Base-by-base conservation (phyloP, 2,329 filamentous ascomycete genomes). In the Apiospora kogelbergensis region DNA sequence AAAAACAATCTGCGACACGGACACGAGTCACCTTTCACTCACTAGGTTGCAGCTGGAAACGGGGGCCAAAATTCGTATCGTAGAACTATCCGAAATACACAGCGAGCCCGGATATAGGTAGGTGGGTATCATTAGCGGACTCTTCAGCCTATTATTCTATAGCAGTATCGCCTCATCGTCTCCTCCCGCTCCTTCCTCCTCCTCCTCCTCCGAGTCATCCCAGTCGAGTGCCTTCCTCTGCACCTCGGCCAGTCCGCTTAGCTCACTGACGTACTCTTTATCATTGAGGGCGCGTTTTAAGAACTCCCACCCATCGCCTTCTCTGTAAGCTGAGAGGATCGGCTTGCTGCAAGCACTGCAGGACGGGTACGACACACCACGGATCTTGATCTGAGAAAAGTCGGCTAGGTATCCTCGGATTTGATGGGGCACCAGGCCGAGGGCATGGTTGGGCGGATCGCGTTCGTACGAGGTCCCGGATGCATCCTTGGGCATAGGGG, bases 311-410 rank as follows among this genome's bases (percentile, higher is more conserved):
- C 90, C 91, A 63, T 90, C 87, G 5, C 53, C 53, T 2, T 80
- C 78, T 63, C 88, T 85, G 77, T 95, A 96, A 0, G 89, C 88
- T 0, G 86, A 83, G 0, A 95, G 79, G 37, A 97, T 89, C 57
- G 86, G 88, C 42, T 87, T 86, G 72, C 91, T 93, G 76, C 93
- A 97, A 1, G 92, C 93, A 65, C 92, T 94, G 80, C 93, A 97
- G 78, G 90, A 91, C 68, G 94, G 90, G 78, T 95, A 97, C 0
- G 92, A 91, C 73, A 89, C 86, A 10, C 93, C 93, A 67, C 87
- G 89, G 72, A 96, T 90, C 45, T 91, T 84, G 70, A 95, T 84
- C 72, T 91, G 94, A 75, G 90, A 88, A 79, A 93, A 96, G 3
- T 85, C 91, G 42, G 89, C 88, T 26, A 95, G 84, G 78, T 92